Evolutionary conservation across 2,329 filamentous ascomycete species (phyloP).

Genomic region (Endothia cerciana): DNA sequence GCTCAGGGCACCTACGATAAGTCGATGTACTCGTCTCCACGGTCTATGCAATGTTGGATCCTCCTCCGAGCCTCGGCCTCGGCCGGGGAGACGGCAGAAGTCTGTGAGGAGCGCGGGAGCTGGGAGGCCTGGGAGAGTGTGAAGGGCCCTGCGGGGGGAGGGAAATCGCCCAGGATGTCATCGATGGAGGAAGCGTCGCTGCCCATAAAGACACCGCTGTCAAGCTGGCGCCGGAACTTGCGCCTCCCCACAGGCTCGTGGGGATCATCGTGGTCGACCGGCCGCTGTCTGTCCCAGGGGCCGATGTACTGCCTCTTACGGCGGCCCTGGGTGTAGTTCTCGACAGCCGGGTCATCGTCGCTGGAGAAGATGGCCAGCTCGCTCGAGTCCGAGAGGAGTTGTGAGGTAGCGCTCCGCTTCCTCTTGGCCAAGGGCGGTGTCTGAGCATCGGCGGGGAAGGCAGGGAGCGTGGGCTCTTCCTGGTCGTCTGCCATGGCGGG

Average conservation of each 20-base stretch:
- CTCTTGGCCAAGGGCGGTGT: slow-evolving; percentile 45
- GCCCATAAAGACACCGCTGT: slow-evolving; percentile 69
- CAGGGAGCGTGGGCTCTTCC: slow-evolving; percentile 45
- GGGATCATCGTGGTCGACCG: slow-evolving; percentile 37
- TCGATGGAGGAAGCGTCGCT: slow-evolving; percentile 56
- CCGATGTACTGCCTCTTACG: slow-evolving; percentile 68
- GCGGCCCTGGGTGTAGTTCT: slow-evolving; percentile 63
- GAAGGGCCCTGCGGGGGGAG: slow-evolving; percentile 6
- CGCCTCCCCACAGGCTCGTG: slow-evolving; percentile 45
- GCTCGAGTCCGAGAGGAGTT: slow-evolving; percentile 63
- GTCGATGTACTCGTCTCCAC: slow-evolving; percentile 63
- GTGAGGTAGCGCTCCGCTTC: slow-evolving; percentile 44
- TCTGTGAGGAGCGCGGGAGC: slow-evolving; percentile 16
- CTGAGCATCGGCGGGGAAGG: slow-evolving; percentile 40
- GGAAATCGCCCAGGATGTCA: slow-evolving; percentile 48
- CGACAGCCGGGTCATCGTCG: slow-evolving; percentile 69
- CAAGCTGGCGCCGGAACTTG: slow-evolving; percentile 61
- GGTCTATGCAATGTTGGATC: slow-evolving; percentile 60
- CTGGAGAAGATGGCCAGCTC: slow-evolving; percentile 74
- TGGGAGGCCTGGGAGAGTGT: slow-evolving; percentile 14
- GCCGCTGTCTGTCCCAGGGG: slow-evolving; percentile 68
- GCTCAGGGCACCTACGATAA: slow-evolving; percentile 53
- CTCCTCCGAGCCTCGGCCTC: slow-evolving; percentile 49
- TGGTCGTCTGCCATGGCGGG: slow-evolving; percentile 47
- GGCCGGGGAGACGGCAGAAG: background rate